Conservation (phyloP, 202 grass and related monocot genomes). For the Bolboschoenoplectus hybrid region DNA sequence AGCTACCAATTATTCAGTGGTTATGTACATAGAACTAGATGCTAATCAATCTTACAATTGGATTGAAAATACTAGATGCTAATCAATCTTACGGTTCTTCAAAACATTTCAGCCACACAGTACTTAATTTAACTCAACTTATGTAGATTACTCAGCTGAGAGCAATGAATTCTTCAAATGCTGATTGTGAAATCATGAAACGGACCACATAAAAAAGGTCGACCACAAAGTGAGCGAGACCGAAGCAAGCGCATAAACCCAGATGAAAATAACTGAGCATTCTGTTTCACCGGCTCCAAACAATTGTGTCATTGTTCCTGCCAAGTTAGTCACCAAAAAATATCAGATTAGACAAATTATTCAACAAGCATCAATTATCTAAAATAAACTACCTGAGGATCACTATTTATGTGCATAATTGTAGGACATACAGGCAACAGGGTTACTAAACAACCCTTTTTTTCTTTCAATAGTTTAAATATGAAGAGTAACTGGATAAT, state of each 20-base stretch:
- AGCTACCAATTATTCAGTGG: too few relatives aligned
- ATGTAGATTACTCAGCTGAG: slow-evolving; percentile 7
- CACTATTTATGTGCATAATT: not conserved
- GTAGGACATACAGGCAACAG: not conserved
- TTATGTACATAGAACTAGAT: not conserved
- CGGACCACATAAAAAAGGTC: slow-evolving; percentile 78
- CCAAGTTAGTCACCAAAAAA: not conserved
- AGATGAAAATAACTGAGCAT: slow-evolving; percentile 87
- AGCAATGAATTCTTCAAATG: not conserved
- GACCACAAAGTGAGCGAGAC: slow-evolving; percentile 84
- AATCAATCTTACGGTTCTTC: not conserved
- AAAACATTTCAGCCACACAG: slow-evolving; percentile 7
- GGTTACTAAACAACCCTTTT: not conserved
- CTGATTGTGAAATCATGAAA: slow-evolving; percentile 37
- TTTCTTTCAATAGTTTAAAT: slow-evolving; percentile 17
- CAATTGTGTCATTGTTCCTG: slow-evolving; percentile 87
- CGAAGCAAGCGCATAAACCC: slow-evolving; percentile 68
- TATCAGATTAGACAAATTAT: not conserved
- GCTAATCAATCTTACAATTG: not conserved
- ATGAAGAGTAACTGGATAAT: not conserved
- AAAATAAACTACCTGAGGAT: not conserved
- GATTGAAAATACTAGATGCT: not conserved
- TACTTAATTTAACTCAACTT: not conserved
- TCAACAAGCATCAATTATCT: not conserved
- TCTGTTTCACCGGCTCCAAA: slow-evolving; percentile 50